Conservation (phyloP, 2,329 filamentous ascomycete genomes). For the Raffaelea albimanens region DNA sequence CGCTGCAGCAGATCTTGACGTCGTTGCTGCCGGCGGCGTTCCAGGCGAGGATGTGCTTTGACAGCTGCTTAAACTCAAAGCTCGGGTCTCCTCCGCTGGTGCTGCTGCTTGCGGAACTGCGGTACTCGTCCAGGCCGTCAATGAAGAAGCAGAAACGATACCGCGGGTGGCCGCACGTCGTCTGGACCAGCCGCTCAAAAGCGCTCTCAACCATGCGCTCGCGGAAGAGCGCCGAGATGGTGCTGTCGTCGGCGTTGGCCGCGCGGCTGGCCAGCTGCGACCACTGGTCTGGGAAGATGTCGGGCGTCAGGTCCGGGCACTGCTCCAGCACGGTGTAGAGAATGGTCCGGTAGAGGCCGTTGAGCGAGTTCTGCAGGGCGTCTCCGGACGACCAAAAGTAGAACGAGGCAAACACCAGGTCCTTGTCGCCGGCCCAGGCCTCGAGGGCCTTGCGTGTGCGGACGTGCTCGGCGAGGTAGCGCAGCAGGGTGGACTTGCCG, state of each 20-base stretch:
- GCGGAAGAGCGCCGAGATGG: neutral
- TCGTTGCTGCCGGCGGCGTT: neutral
- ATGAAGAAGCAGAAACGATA: constrained; percentile 2
- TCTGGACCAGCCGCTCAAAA: neutral
- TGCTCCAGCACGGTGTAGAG: neutral
- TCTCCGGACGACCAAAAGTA: constrained; percentile 1
- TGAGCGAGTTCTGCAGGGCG: neutral
- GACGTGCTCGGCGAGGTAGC: neutral
- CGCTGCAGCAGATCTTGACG: neutral
- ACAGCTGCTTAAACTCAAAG: neutral
- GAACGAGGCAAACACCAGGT: neutral
- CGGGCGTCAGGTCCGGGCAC: neutral
- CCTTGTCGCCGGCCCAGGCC: neutral
- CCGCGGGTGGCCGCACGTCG: neutral
- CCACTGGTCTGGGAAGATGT: constrained; percentile 1
- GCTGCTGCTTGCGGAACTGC: neutral
- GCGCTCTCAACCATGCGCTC: neutral
- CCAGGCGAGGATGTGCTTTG: neutral
- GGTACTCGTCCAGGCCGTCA: constrained; percentile 3
- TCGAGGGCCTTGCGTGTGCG: neutral
- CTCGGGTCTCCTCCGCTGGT: neutral
- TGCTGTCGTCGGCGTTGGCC: no score
- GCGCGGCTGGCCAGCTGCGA: neutral
- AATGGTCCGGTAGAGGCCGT: neutral
- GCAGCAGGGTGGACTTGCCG: constrained; percentile 2